phyloP scores from a whole-genome alignment of 2,329 filamentous ascomycete genomes.

The Neophaeococcomyces mojaviensis region DNA sequence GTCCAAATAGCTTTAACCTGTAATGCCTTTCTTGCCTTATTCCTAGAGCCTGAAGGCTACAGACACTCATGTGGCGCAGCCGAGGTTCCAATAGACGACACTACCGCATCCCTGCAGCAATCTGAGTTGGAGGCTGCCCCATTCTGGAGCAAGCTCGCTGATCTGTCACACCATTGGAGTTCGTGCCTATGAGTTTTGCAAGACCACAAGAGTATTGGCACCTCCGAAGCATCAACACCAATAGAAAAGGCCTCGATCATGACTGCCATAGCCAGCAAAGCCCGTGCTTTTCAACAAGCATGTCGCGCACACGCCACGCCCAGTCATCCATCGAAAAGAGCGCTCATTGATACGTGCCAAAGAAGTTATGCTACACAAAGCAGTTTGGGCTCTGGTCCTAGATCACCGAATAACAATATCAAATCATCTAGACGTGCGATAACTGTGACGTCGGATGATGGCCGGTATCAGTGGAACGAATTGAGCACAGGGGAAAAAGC shows the following conservation, averaged over 20 bases:
- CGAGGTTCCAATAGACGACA: background rate
- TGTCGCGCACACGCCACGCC: slow-evolving; percentile 10
- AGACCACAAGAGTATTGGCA: background rate
- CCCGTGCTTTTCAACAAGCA: slow-evolving; percentile 18
- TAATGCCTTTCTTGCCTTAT: background rate
- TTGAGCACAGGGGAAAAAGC: slow-evolving; percentile 71
- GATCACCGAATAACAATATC: slow-evolving; percentile 16
- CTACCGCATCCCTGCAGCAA: too few relatives aligned
- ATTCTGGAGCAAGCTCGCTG: too few relatives aligned
- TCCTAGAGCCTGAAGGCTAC: background rate
- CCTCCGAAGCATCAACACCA: too few relatives aligned
- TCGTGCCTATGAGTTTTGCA: background rate
- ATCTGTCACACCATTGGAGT: too few relatives aligned
- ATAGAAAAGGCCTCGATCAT: background rate
- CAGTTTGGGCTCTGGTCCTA: slow-evolving; percentile 25
- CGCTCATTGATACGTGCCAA: background rate
- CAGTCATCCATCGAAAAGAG: background rate
- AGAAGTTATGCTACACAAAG: slow-evolving; percentile 52
- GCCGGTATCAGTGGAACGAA: slow-evolving; percentile 70
- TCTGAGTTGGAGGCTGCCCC: too few relatives aligned
- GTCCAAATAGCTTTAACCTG: background rate
- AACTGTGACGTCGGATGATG: slow-evolving; percentile 80
- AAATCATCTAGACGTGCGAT: slow-evolving; percentile 57
- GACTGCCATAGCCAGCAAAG: slow-evolving; percentile 14
- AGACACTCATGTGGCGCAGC: background rate